These are phyloP conservation scores for Simmondsia chinensis DNA, from an alignment of 148 eudicot genomes.

Conservation along the genomic window DNA sequence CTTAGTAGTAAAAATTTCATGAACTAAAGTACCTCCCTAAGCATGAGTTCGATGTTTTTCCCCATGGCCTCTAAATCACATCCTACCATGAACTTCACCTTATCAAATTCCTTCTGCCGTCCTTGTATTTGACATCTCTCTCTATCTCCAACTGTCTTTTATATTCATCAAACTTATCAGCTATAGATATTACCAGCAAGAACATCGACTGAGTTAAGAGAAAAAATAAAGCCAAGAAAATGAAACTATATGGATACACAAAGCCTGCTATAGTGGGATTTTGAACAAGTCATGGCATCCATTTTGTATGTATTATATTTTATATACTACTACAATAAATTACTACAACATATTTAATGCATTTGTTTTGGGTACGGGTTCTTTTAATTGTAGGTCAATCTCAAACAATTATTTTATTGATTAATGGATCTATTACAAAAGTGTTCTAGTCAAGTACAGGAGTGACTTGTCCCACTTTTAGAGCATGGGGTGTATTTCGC, in stretches of 20 bases:
- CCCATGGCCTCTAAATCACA: conserved; percentile 40
- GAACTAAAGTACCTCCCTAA: conserved; percentile 41
- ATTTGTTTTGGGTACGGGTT: no score
- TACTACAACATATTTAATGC: no score
- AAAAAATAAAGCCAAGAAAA: conserved; percentile 1
- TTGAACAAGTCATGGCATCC: no score
- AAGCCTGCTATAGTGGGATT: no score
- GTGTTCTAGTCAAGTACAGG: no score
- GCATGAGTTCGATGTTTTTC: conserved; percentile 44
- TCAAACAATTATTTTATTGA: no score
- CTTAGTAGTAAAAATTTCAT: conserved; percentile 1
- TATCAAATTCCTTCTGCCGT: conserved; percentile 46
- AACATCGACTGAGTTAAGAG: conserved; percentile 4
- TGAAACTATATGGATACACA: conserved; percentile 1
- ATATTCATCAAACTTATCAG: conserved; percentile 49
- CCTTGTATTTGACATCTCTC: conserved; percentile 36
- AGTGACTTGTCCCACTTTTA: no score
- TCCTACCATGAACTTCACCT: conserved; percentile 56
- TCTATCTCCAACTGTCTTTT: conserved; percentile 59
- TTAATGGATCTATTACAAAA: no score
- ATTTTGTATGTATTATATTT: no score
- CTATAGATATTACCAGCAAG: conserved; percentile 22
- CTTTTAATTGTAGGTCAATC: no score
- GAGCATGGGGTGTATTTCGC: no score
- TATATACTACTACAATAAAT: no score